Percentiles rank a stretch among this genome's conserved stretches.
Evolutionary conservation across 169 alveolate genomes (phyloP).

Genomic region (Plasmodium falciparum): DNA sequence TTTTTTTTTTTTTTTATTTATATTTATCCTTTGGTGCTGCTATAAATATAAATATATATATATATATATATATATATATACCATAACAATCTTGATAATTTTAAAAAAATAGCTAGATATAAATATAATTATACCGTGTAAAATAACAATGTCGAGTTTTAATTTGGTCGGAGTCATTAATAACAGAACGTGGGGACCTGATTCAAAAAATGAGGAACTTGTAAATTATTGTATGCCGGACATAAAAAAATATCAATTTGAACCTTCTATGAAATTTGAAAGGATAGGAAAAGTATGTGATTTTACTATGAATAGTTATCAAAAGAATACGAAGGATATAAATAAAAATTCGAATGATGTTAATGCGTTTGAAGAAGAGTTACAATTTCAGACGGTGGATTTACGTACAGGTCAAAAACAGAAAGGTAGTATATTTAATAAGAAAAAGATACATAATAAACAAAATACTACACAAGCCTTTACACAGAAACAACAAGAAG

Average conservation of each 20-base stretch:
- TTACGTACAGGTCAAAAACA: conserved; percentile 80
- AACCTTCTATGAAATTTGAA: conserved; percentile 88
- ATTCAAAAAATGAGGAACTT: conserved; percentile 79
- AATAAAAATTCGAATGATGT: conserved; percentile 76
- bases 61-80: too few species aligned
- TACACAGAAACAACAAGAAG: conserved; percentile 87
- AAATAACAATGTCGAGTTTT: conserved; percentile 19
- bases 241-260: conserved; percentile 87
- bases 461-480: conserved; percentile 87
- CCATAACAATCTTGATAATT: too few species aligned
- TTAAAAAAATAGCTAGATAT: too few species aligned
- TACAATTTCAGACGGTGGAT: conserved; percentile 88
- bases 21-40: too few species aligned
- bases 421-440: conserved; percentile 78
- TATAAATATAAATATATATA: too few species aligned
- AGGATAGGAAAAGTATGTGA: conserved; percentile 89
- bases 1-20: too few species aligned
- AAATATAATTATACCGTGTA: background rate
- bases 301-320: conserved; percentile 87
- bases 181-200: conserved; percentile 86
- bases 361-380: conserved; percentile 83
- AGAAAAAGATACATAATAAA: conserved; percentile 79
- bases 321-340: conserved; percentile 80
- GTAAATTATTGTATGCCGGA: conserved; percentile 83
- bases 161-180: conserved; percentile 25